Base-by-base conservation (phyloP, 192 early-diverging fungal species). In the Diversispora epigaea region DNA sequence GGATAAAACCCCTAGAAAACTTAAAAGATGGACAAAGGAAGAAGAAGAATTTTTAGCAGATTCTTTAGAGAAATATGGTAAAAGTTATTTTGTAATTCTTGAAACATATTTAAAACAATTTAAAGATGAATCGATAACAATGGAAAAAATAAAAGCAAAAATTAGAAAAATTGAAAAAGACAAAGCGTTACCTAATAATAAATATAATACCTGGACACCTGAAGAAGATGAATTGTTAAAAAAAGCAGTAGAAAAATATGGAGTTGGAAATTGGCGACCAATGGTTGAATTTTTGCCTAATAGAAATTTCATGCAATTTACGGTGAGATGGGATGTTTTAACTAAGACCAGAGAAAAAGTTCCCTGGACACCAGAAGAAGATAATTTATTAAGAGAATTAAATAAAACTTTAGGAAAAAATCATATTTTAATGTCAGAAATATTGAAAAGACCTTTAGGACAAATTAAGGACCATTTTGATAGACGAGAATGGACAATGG, bases 141-240 rank as follows among this genome's bases (percentile, higher is more conserved):
- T 32, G 25, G 25, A 32, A 32, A 32, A 32, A 32, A 32, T 32
- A 32, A 32, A 32, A 32, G 25, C 25, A 0, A 32, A 32, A 32
- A 32, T 32, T 32, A 32, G 25, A 32, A 32, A 32, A 32, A 32
- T 32, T 32, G 50, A 54, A 54, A 54, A 54, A 54, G n/a, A 17
- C 14, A 54, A 54, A 54, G 6, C 50, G n/a, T 17, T 11, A 54
- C 50, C 50, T 21, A 61, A 12, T 6, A 21, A 15, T 6, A 19
- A 61, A 21, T 61, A 61, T 21, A 61, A 32, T 22, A 61, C 19
- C 17, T 67, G 65, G 65, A 67, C 65, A 67, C n/a, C 65, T 12
- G 65, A 67, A 43, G 65, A 67, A 6, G 65, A 67, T 67, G 21
- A 46, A 67, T 44, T 21, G 11, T 19, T 67, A 43, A 46, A 8